phyloP scores from a whole-genome alignment of 2,329 filamentous ascomycete species.

The Raffaelea ambrosiae region DNA sequence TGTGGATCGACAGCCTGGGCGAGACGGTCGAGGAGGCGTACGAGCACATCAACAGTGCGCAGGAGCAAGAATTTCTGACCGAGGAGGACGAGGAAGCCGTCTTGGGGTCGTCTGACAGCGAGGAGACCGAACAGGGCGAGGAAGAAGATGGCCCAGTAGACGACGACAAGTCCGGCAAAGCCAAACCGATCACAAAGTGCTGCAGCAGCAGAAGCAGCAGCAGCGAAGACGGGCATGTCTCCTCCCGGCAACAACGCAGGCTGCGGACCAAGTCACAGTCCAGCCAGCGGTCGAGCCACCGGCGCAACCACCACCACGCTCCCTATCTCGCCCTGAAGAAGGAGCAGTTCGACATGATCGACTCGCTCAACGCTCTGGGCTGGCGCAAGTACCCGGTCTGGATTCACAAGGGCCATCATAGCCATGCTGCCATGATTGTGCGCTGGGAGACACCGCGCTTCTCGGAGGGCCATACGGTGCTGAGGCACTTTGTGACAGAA shows the following conservation, averaged over 20 bases:
- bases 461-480: slow-evolving; percentile 67
- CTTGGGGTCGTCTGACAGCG: slow-evolving; percentile 3
- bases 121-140: background rate
- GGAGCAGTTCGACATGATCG: slow-evolving; percentile 79
- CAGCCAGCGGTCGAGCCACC: slow-evolving; percentile 5
- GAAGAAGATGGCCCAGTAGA: background rate
- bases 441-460: slow-evolving; percentile 59
- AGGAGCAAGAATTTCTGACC: slow-evolving; percentile 63
- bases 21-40: slow-evolving; percentile 70
- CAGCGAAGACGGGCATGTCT: too few species aligned
- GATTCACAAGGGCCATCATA: slow-evolving; percentile 71
- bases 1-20: slow-evolving; percentile 68
- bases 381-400: slow-evolving; percentile 62
- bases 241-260: too few species aligned
- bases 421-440: slow-evolving; percentile 85
- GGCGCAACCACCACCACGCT: slow-evolving; percentile 29
- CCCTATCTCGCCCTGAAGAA: slow-evolving; percentile 71
- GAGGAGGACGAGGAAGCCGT: slow-evolving; percentile 40
- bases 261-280: slow-evolving; percentile 19
- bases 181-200: background rate
- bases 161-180: background rate
- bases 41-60: slow-evolving; percentile 57
- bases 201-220: slow-evolving; percentile 20
- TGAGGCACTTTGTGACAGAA: slow-evolving; percentile 71
- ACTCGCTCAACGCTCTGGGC: slow-evolving; percentile 58